Evolutionary conservation across 2,329 filamentous ascomycete genomes (phyloP), one percentile per base, ranked within the genome.

Genomic region (Xylariaceae sp.): DNA sequence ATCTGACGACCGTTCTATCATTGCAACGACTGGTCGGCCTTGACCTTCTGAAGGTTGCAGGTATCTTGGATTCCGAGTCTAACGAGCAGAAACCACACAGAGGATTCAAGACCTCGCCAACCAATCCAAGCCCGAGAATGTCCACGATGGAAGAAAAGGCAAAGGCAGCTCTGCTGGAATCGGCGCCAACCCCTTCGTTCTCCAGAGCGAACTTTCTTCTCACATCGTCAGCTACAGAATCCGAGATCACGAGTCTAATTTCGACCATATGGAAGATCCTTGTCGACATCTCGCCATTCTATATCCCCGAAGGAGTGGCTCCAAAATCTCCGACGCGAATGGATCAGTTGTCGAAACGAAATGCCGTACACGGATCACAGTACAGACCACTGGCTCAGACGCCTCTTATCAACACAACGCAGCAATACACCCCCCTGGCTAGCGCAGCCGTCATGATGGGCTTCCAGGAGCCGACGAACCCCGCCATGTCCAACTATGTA

Each of bases 171-270:
- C 54, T 61, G 16, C 44, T 62, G 10, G 40, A 56, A n/a, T 44
- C 52, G 12, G 32, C 49, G 32, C 60, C 68, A 50, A 58, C 63
- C 40, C 64, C 73, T 40, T 60, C 73, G 0, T 76, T 82, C 21
- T 77, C 80, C 1, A 79, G 80, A 53, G 81, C 81, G 42, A 83
- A 87, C 66, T 85, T 81, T 61, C 73, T 86, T 9, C 74, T 88
- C 20, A 79, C 82, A 0, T 81, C 80, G 2, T 77, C 76, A 1
- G 84, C 85, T 2, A 81, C 75, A 7, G 78, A 81, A 14, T 65
- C 73, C 2, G 84, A 87, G 61, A 79, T 85, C 32, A 74, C 78
- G 0, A 77, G 73, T 0, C 83, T 87, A 57, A 74, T 87, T 26
- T 76, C 77, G 0, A 75, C 77, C 0, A 79, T 88, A 18, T 78